Evolutionary conservation across 164 flowering plant genomes (phyloP), one percentile per base, ranked within the genome.

Genomic region (Chloranthus sessilifolius): DNA sequence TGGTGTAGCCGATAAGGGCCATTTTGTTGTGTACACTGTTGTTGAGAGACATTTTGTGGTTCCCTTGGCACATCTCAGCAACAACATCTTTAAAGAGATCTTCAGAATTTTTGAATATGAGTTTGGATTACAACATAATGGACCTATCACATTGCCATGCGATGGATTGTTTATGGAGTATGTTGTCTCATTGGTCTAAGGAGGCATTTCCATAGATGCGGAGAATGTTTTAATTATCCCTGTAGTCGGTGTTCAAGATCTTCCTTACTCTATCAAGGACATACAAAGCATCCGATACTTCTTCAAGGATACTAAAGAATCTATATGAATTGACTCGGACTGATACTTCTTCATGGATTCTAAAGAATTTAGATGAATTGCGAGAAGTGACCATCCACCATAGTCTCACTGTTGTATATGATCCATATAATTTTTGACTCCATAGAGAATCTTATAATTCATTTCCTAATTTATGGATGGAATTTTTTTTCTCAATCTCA

Each of bases 71-170:
- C 62, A 48, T 53, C 60, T 61, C 12, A 36, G 11, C n/a, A 28
- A 28, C 17, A 44, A 42, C 27, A 49, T 62, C 3, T 48, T 67
- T 17, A 35, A 28, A 30, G 60, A 61, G 52, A 33, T 67, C 7
- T 40, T 62, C 16, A 27, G 17, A 30, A 52, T 61, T 46, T 37
- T 62, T 9, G 62, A 60, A 47, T 62, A 61, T 22, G 59, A 48
- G 33, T 67, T 57, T 37, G 66, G 71, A 14, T 25, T 67, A 41
- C 58, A 51, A 2, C 33, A 39, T 9, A 15, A 49, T 43, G 62
- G 66, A 7, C 62, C 66, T 2, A 52, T 66, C 39, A 47, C 27
- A n/a, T 33, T 66, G 30, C 70, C 70, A 4, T 66, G 70, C 29
- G 62, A 57, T 42, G 41, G 45, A 1, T n/a, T 45, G 3, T 36